Evolutionary conservation across 345 rosid genomes (phyloP).

Genomic region (Citropsis articulata): DNA sequence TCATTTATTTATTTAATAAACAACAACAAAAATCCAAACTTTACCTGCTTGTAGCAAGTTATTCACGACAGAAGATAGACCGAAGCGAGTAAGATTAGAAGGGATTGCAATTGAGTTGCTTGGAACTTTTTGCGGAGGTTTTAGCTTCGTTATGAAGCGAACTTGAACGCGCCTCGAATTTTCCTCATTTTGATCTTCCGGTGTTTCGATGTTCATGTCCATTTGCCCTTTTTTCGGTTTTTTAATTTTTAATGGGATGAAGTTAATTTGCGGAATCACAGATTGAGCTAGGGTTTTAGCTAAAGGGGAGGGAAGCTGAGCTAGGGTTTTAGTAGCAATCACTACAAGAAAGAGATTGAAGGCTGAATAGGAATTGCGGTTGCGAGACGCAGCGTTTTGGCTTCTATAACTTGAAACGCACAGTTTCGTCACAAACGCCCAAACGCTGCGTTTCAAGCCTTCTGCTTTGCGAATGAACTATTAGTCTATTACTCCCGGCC

Average conservation of each 20-base stretch:
- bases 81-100: slow-evolving; percentile 72
- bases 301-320: not conserved
- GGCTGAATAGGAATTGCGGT: not conserved
- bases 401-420: not conserved
- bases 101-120: slow-evolving; percentile 68
- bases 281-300: slow-evolving; percentile 5
- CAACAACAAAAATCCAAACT: not conserved
- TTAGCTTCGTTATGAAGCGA: slow-evolving; percentile 81
- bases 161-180: slow-evolving; percentile 58
- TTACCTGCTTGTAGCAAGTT: slow-evolving; percentile 52
- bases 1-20: not conserved
- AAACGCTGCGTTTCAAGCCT: not conserved
- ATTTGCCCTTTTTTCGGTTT: slow-evolving; percentile 6
- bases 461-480: no score
- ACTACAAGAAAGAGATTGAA: not conserved
- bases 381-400: not conserved
- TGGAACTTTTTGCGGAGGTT: slow-evolving; percentile 55
- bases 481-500: no score
- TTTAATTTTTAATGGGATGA: not conserved
- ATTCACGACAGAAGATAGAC: slow-evolving; percentile 84
- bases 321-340: slow-evolving; percentile 2
- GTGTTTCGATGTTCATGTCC: slow-evolving; percentile 32
- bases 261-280: not conserved
- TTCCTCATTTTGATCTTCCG: slow-evolving; percentile 25
- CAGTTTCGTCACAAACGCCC: not conserved